Conservation (phyloP, 148 eudicot species). For the Suaeda aralocaspica region DNA sequence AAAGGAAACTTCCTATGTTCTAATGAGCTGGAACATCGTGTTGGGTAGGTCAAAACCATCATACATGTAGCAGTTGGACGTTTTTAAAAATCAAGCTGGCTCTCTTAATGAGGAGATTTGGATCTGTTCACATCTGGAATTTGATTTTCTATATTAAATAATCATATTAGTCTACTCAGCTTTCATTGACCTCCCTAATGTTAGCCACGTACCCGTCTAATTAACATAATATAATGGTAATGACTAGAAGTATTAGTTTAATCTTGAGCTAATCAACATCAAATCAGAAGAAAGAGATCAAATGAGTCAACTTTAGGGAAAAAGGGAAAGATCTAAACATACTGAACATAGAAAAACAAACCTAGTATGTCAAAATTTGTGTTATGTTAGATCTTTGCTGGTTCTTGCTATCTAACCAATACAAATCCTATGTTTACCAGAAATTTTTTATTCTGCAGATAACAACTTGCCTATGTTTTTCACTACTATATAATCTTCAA, state of each 20-base stretch:
- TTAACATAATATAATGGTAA: conserved; percentile 17
- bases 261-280: conserved; percentile 16
- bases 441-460: conserved; percentile 1
- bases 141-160: background rate
- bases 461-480: conserved; percentile 4
- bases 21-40: conserved; percentile 27
- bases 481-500: background rate
- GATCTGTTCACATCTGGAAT: conserved; percentile 18
- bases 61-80: conserved; percentile 21
- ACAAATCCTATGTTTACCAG: background rate
- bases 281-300: conserved; percentile 14
- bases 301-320: conserved; percentile 7
- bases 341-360: background rate
- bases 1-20: conserved; percentile 14
- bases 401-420: conserved; percentile 14
- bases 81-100: conserved; percentile 16
- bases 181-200: conserved; percentile 19
- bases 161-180: background rate
- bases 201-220: conserved; percentile 25
- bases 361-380: background rate
- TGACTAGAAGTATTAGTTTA: conserved; percentile 13
- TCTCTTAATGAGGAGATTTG: conserved; percentile 17
- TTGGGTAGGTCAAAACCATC: conserved; percentile 23
- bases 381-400: background rate
- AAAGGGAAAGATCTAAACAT: background rate